Conservation (phyloP, 495 filamentous ascomycete species). For the Articulospora tetracladia region DNA sequence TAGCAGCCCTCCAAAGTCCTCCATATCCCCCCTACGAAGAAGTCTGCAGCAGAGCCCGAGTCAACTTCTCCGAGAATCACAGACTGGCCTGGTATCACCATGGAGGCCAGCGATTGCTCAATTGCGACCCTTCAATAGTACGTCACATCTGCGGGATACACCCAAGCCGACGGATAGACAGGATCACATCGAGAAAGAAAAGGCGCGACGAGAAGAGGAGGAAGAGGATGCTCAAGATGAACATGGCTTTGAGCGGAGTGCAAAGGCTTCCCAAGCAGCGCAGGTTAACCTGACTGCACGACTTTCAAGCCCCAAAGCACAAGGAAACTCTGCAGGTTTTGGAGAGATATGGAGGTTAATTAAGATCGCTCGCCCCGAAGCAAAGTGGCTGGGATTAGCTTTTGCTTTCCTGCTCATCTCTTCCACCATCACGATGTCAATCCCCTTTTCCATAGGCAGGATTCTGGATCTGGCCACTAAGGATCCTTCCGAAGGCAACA, state of each 20-base stretch:
- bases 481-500: conserved; percentile 44
- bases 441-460: conserved; percentile 93
- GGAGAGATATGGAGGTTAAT: conserved; percentile 82
- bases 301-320: conserved; percentile 69
- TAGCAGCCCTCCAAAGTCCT: conserved; percentile 2
- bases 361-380: conserved; percentile 83
- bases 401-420: conserved; percentile 83
- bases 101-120: conserved; percentile 25
- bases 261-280: conserved; percentile 82
- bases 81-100: conserved; percentile 12
- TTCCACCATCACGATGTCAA: conserved; percentile 86
- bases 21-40: not conserved
- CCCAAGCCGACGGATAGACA: conserved; percentile 21
- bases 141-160: conserved; percentile 15
- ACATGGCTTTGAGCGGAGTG: conserved; percentile 31
- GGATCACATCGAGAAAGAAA: conserved; percentile 23
- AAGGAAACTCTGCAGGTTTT: conserved; percentile 60
- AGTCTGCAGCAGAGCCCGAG: not conserved
- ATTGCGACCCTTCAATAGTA: conserved; percentile 23
- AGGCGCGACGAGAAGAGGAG: conserved; percentile 21
- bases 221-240: conserved; percentile 20
- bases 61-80: conserved; percentile 2
- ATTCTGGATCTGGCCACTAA: conserved; percentile 85
- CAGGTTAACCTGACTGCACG: conserved; percentile 86
- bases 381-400: conserved; percentile 70